Percentiles rank a stretch among this genome's conserved stretches.
phyloP scores from a whole-genome alignment of 108 stramenopile genomes.

The Nannochloropsis salina region DNA sequence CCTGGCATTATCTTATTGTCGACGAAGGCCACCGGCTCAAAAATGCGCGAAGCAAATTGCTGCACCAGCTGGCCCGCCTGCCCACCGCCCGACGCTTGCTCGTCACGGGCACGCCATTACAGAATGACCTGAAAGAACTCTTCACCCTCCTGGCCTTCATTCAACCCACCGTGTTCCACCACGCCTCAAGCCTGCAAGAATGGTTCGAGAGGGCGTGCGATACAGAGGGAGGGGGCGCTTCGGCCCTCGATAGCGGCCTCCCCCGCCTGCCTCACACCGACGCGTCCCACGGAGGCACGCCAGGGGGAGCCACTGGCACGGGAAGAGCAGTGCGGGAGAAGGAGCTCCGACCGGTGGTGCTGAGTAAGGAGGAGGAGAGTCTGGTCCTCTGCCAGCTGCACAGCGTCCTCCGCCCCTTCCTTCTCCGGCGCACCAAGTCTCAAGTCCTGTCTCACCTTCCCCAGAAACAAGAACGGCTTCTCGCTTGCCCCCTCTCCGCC shows the following conservation, averaged over 20 bases:
- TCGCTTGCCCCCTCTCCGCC: not conserved
- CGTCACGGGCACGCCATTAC: conserved; percentile 92
- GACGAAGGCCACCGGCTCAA: conserved; percentile 95
- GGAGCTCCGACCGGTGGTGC: not conserved
- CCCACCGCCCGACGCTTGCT: conserved; percentile 72
- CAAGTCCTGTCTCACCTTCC: conserved; percentile 60
- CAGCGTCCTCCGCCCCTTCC: conserved; percentile 91
- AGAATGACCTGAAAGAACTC: conserved; percentile 60
- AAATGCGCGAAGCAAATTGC: conserved; percentile 64
- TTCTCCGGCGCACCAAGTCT: conserved; percentile 82
- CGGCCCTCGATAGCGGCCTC: too few species aligned
- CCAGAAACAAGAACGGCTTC: not conserved
- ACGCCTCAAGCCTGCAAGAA: not conserved
- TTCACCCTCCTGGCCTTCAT: not conserved
- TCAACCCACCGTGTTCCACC: conserved; percentile 47
- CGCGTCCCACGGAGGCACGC: too few species aligned
- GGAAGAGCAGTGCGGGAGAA: not conserved
- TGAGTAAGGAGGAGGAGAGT: not conserved
- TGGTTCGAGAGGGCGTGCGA: not conserved
- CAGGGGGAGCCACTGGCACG: not conserved
- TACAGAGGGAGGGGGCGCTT: not conserved
- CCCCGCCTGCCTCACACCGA: too few species aligned
- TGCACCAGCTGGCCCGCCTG: conserved; percentile 69
- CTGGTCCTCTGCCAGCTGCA: conserved; percentile 60
- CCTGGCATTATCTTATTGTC: conserved; percentile 86